Conservation (phyloP, 495 filamentous ascomycete species). For the Geopyxis carbonaria region DNA sequence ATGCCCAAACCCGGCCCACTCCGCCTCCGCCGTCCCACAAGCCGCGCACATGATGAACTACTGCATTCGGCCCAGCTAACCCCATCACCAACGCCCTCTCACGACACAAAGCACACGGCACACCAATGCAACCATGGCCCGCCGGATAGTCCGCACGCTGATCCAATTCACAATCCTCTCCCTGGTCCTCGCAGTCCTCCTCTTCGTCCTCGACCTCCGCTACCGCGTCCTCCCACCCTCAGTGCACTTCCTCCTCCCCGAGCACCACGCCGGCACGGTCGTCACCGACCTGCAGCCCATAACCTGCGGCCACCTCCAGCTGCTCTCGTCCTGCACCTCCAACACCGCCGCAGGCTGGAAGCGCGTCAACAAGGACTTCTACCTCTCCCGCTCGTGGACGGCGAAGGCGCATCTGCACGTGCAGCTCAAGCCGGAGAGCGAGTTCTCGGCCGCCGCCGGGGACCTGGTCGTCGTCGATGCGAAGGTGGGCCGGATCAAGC, state of each 20-base stretch:
- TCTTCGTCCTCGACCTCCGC: conserved; percentile 64
- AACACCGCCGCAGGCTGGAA: conserved; percentile 54
- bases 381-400: conserved; percentile 54
- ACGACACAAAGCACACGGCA: too few relatives aligned
- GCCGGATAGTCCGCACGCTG: conserved; percentile 51
- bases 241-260: conserved; percentile 56
- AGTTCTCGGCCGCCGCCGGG: conserved; percentile 40
- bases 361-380: conserved; percentile 82
- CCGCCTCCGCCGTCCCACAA: too few relatives aligned
- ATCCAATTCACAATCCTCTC: conserved; percentile 58
- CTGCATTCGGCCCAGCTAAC: too few relatives aligned
- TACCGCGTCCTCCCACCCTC: conserved; percentile 67
- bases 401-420: conserved; percentile 71
- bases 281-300: conserved; percentile 81
- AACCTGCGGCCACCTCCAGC: conserved; percentile 55
- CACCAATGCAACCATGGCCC: conserved; percentile 19
- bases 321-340: conserved; percentile 63
- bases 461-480: conserved; percentile 78
- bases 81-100: too few relatives aligned
- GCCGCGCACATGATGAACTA: too few relatives aligned
- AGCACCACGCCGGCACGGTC: conserved; percentile 61
- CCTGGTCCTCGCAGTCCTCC: conserved; percentile 44
- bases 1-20: too few relatives aligned
- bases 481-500: conserved; percentile 59
- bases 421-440: conserved; percentile 74